Evolutionary conservation across 306 rosid genomes (phyloP).

Genomic region (Castanea mollissima): DNA sequence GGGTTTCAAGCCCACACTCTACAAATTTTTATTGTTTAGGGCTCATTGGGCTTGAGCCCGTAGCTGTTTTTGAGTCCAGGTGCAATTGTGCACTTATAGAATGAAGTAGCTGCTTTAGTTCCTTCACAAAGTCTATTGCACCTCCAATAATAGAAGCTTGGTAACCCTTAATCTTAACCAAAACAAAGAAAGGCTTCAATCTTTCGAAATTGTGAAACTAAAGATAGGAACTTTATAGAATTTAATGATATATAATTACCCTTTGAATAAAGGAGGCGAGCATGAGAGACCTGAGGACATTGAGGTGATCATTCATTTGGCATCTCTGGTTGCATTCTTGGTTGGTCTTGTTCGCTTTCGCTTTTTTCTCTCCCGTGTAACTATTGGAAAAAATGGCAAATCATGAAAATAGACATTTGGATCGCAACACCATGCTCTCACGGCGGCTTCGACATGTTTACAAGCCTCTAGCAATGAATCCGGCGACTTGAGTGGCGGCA

Average conservation of each 20-base stretch:
- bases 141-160: conserved; percentile 97
- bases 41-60: too few relatives aligned
- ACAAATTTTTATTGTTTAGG: too few relatives aligned
- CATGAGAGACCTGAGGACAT: conserved; percentile 82
- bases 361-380: conserved; percentile 54
- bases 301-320: conserved; percentile 94
- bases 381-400: neutral
- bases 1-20: too few relatives aligned
- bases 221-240: neutral
- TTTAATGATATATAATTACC: conserved; percentile 32
- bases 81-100: too few relatives aligned
- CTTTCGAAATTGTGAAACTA: neutral
- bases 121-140: conserved; percentile 95
- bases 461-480: too few relatives aligned
- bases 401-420: too few relatives aligned
- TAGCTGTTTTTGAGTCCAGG: too few relatives aligned
- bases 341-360: conserved; percentile 66
- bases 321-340: conserved; percentile 80
- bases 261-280: conserved; percentile 76
- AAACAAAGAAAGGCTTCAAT: neutral
- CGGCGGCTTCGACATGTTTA: too few relatives aligned
- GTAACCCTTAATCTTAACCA: conserved; percentile 59
- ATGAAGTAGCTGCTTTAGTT: conserved; percentile 75
- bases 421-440: too few relatives aligned
- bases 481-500: too few relatives aligned